Conservation (phyloP, 2,329 filamentous ascomycete genomes). For the Epichloe festucae region DNA sequence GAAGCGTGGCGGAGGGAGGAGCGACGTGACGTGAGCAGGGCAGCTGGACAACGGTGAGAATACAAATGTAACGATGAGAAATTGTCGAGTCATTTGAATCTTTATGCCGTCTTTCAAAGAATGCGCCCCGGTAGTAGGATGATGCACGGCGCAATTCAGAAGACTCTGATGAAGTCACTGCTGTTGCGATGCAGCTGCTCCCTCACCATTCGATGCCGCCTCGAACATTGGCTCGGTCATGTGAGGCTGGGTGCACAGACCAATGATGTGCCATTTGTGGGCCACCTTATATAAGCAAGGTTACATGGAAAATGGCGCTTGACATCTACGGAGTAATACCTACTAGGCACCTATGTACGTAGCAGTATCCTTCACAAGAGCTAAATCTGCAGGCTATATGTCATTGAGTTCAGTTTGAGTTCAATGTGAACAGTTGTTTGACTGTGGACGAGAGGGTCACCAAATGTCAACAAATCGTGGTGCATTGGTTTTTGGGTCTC, state of each 20-base stretch:
- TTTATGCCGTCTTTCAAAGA: background rate
- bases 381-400: background rate
- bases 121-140: conserved; percentile 2
- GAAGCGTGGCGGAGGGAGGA: conserved; percentile 1
- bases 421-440: no score
- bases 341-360: no score
- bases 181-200: background rate
- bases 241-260: conserved; percentile 18
- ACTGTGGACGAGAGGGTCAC: background rate
- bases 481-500: no score
- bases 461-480: no score
- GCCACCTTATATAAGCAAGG: conserved; percentile 1
- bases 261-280: conserved; percentile 5
- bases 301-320: background rate
- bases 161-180: background rate
- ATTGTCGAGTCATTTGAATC: background rate
- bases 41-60: background rate
- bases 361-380: background rate
- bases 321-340: no score
- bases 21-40: background rate
- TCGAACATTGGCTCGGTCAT: conserved; percentile 16
- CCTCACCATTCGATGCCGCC: background rate
- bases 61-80: background rate
- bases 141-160: conserved; percentile 3
- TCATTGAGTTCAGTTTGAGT: background rate